Base-by-base conservation (phyloP, 345 rosid genomes). In the Bruguiera gymnorhiza region DNA sequence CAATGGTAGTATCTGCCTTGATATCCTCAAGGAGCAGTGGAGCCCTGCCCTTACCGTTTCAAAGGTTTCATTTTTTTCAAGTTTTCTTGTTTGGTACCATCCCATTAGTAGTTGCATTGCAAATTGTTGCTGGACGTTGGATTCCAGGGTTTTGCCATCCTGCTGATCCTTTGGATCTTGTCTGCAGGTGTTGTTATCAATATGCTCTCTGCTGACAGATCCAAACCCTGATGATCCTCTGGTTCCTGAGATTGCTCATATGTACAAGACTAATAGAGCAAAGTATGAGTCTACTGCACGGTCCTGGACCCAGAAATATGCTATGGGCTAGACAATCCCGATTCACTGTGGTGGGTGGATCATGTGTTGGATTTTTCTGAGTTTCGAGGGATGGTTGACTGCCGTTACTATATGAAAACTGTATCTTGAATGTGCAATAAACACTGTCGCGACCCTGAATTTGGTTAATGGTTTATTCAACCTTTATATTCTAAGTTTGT, bases 161-260 rank as follows among this genome's bases (percentile, higher is more conserved):
- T 24, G 23, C n/a, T 54, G 19, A 32, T 55, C 20, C 26, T 16
- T 18, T 26, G 20, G 16, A 2, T 13, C 43, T 21, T 37, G 2
- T 23, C 52, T 64, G 57, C 64, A 79, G 79, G 83, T 79, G 9
- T 66, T 79, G n/a, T 16, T 79, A 48, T 79, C 79, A 0, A 79
- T 79, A 75, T 75, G 83, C 53, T 79, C 83, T 3, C 63, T 79
- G 71, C 48, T 79, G 43, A 75, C 74, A 16, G 82, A 79, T 68
- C 82, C 82, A 4, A 79, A 79, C 46, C 82, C 79, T 0, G 79
- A 79, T 50, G 80, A 79, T 61, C 83, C 79, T 58, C 70, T 75
- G 26, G 83, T 79, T 48, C 75, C 75, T 19, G 79, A 75, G 63
- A 80, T 80, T 65, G 83, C 80, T 30, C 70, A 76, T 2, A 55